phyloP scores from a whole-genome alignment of 331 rosid species.

The Arachis monticola region DNA sequence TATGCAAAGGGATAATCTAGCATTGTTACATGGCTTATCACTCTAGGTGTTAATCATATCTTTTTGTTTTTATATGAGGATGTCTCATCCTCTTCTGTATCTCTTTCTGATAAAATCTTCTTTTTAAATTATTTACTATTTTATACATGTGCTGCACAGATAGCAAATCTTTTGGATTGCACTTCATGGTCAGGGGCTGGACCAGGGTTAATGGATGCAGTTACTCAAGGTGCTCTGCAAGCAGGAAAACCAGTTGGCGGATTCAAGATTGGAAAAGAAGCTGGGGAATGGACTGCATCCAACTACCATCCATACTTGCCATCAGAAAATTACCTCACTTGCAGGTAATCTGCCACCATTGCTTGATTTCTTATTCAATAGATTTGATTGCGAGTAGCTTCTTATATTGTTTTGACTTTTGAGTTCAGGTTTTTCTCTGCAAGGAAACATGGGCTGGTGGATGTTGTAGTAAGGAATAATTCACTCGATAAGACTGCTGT shows the following conservation, averaged over 20 bases:
- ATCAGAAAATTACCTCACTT: conserved; percentile 74
- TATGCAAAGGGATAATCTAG: too few relatives aligned
- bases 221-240: conserved; percentile 75
- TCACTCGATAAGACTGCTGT: conserved; percentile 73
- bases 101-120: too few relatives aligned
- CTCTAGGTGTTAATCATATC: too few relatives aligned
- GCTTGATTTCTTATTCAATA: conserved; percentile 21
- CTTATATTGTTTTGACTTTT: conserved; percentile 33
- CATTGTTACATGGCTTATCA: too few relatives aligned
- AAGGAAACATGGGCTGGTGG: conserved; percentile 93
- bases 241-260: conserved; percentile 86
- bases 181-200: conserved; percentile 95
- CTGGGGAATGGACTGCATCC: conserved; percentile 84
- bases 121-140: background rate
- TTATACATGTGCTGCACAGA: conserved; percentile 45
- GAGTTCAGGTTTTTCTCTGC: conserved; percentile 92
- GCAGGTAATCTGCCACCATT: conserved; percentile 59
- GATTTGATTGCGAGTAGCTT: background rate
- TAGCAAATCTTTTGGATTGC: conserved; percentile 80
- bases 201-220: conserved; percentile 98
- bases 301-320: conserved; percentile 77
- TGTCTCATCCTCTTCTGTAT: too few relatives aligned
- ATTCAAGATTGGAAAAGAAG: conserved; percentile 83
- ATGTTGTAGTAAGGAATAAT: conserved; percentile 72
- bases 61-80: too few relatives aligned